Conservation (phyloP, 2,329 filamentous ascomycete species). For the Monosporascus sp. region DNA sequence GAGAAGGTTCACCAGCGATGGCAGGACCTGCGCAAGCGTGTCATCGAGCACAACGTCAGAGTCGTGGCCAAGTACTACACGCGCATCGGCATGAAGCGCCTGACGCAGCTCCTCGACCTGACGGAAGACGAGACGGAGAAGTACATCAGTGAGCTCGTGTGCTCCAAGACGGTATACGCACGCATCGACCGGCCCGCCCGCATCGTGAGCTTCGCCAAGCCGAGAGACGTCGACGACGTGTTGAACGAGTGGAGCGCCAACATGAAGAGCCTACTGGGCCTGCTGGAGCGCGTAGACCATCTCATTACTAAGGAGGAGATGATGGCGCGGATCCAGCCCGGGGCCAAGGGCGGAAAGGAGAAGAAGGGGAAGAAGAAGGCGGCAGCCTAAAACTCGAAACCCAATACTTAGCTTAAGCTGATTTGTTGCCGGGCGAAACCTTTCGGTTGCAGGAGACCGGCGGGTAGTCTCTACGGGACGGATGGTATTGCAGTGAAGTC, state of each 20-base stretch:
- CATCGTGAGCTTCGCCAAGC: slow-evolving; percentile 91
- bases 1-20: slow-evolving; percentile 80
- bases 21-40: slow-evolving; percentile 93
- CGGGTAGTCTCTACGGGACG: neutral
- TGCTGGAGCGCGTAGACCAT: slow-evolving; percentile 90
- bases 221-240: slow-evolving; percentile 89
- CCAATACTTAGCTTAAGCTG: too few species aligned
- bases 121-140: slow-evolving; percentile 96
- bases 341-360: slow-evolving; percentile 35
- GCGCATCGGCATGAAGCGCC: slow-evolving; percentile 83
- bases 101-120: slow-evolving; percentile 87
- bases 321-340: slow-evolving; percentile 94
- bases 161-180: slow-evolving; percentile 94
- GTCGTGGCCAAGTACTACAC: slow-evolving; percentile 99
- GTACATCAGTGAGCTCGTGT: slow-evolving; percentile 96
- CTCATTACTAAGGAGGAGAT: slow-evolving; percentile 99
- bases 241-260: slow-evolving; percentile 98
- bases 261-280: slow-evolving; percentile 86
- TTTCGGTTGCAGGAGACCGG: too few species aligned
- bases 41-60: slow-evolving; percentile 98
- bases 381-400: slow-evolving; percentile 1
- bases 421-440: too few species aligned
- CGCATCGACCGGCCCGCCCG: slow-evolving; percentile 93
- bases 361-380: slow-evolving; percentile 32
- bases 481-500: slow-evolving; percentile 3